Evolutionary conservation across 352 stramenopile genomes (phyloP).

Genomic region (Globisporangium lucens): DNA sequence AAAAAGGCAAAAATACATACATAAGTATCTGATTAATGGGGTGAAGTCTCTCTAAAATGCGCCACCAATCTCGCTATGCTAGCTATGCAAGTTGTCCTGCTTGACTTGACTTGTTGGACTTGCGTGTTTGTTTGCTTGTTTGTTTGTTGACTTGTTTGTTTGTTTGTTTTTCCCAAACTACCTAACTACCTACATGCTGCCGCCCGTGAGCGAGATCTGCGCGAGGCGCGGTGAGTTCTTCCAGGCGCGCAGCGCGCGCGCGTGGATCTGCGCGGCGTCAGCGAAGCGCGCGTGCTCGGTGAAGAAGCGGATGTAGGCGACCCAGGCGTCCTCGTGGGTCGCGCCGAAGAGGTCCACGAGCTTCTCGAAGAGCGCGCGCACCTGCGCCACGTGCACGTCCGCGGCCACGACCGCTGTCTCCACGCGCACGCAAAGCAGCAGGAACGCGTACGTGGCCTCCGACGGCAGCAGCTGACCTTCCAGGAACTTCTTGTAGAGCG

Average conservation of each 20-base stretch:
- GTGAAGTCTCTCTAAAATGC: not conserved
- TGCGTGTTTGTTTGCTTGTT: not conserved
- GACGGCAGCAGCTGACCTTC: slow-evolving; percentile 63
- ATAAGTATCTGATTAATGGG: not conserved
- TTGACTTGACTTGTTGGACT: not conserved
- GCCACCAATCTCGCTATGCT: not conserved
- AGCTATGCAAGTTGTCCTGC: not conserved
- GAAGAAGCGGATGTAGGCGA: slow-evolving; percentile 74
- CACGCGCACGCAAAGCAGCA: slow-evolving; percentile 66
- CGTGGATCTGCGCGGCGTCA: slow-evolving; percentile 66
- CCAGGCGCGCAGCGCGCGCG: slow-evolving; percentile 65
- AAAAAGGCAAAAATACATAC: not conserved
- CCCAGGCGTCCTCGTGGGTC: slow-evolving; percentile 58
- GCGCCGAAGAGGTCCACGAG: slow-evolving; percentile 74
- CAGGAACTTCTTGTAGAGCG: slow-evolving; percentile 69
- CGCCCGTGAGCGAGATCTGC: slow-evolving; percentile 40
- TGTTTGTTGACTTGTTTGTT: not conserved
- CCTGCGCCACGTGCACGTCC: slow-evolving; percentile 33
- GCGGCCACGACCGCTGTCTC: slow-evolving; percentile 43
- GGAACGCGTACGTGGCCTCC: slow-evolving; percentile 56
- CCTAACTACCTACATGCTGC: slow-evolving; percentile 15
- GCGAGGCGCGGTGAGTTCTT: slow-evolving; percentile 52
- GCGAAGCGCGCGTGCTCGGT: slow-evolving; percentile 30
- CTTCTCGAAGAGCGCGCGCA: slow-evolving; percentile 79
- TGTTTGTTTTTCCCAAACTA: not conserved